Percentiles rank a stretch among this genome's conserved stretches.
Conservation (phyloP, 1,139 yeast species). For the Pneumocystis canis region DNA sequence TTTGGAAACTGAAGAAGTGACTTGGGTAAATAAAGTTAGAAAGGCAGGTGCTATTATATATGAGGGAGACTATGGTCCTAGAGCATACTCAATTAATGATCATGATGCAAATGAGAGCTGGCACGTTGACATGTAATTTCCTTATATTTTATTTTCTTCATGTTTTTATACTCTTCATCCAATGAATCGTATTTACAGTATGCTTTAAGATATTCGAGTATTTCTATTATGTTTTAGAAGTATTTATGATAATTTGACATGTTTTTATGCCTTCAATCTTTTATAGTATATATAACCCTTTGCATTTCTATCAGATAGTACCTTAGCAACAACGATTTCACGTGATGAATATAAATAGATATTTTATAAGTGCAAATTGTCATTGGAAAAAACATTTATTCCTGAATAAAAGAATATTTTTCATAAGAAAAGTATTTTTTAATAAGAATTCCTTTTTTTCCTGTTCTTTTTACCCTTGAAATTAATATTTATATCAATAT, state of each 20-base stretch:
- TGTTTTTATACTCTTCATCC: not conserved
- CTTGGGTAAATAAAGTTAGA: constrained; percentile 63
- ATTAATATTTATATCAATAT: not conserved
- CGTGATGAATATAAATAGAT: no score
- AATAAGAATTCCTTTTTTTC: not conserved
- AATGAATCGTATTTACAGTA: not conserved
- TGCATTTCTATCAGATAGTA: not conserved
- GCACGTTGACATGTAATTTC: not conserved
- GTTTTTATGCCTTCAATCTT: not conserved
- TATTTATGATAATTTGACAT: not conserved
- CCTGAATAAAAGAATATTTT: not conserved
- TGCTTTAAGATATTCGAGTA: not conserved
- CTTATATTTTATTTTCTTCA: not conserved
- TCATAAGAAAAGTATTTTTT: not conserved
- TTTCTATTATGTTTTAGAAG: not conserved
- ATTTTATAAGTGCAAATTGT: not conserved
- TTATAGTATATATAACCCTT: not conserved
- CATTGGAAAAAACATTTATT: not conserved
- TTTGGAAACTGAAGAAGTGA: constrained; percentile 55
- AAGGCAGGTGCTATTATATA: constrained; percentile 91
- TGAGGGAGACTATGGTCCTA: constrained; percentile 93
- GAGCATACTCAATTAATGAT: constrained; percentile 25
- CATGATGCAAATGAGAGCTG: constrained; percentile 7
- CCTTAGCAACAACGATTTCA: no score
- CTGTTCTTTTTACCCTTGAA: not conserved